A percentile compares a stretch with the other conserved stretches of the same genome.
Evolutionary conservation across 768 basidiomycete genomes (phyloP).

Genomic region (Russula earlei): DNA sequence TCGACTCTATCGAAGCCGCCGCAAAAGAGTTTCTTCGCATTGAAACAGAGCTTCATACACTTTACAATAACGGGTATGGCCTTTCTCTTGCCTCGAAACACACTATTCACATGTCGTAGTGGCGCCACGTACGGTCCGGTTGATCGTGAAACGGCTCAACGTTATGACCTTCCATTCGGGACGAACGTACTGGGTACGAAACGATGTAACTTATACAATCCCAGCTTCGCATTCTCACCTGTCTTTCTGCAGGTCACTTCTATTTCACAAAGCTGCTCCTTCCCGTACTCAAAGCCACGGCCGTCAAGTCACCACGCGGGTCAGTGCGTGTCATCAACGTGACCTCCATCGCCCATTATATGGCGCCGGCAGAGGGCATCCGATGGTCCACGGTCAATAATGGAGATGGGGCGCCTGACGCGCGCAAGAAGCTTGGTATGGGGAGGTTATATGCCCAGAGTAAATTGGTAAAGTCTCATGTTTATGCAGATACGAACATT

Average conservation of each 20-base stretch:
- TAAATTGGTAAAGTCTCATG: background rate
- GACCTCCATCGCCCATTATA: background rate
- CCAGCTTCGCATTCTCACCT: background rate
- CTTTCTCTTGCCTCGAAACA: background rate
- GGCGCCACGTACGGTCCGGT: background rate
- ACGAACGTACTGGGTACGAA: conserved; percentile 1
- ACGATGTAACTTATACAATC: background rate
- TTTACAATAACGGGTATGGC: background rate
- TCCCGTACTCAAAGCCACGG: background rate
- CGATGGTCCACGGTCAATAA: background rate
- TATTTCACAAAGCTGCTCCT: conserved; percentile 1
- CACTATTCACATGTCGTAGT: background rate
- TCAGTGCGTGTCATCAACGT: background rate
- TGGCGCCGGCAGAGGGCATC: background rate
- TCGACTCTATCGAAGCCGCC: background rate
- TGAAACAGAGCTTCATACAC: background rate
- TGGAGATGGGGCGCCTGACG: background rate
- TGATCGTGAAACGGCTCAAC: background rate
- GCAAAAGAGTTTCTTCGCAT: background rate
- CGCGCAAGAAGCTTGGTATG: background rate
- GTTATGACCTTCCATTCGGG: background rate
- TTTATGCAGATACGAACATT: background rate
- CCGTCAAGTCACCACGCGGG: background rate
- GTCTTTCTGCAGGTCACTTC: background rate
- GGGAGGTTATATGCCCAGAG: background rate